phyloP scores from a whole-genome alignment of 208 protist species.

The Trypanosoma grayi region DNA sequence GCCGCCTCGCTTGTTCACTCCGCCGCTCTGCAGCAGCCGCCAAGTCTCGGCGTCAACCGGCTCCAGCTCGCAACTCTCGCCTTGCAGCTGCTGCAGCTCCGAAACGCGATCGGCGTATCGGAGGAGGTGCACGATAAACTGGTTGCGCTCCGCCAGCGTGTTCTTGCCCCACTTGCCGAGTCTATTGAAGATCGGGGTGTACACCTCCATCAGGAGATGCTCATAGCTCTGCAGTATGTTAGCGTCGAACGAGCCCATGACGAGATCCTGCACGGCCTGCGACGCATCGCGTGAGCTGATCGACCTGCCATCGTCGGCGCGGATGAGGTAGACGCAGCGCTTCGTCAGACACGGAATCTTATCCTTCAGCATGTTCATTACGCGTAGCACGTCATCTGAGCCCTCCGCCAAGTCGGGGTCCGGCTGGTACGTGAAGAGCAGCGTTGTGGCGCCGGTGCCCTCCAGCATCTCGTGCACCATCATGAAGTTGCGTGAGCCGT shows the following conservation, averaged over 20 bases:
- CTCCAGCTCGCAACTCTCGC: conserved; percentile 51
- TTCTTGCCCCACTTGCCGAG: conserved; percentile 87
- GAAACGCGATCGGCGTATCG: conserved; percentile 87
- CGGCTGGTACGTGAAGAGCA: conserved; percentile 89
- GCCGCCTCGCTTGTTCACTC: conserved; percentile 73
- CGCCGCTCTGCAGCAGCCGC: conserved; percentile 70
- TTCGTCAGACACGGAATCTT: conserved; percentile 62
- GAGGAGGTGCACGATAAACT: conserved; percentile 83
- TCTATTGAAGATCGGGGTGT: conserved; percentile 88
- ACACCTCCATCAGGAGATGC: conserved; percentile 89
- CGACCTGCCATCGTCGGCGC: conserved; percentile 45
- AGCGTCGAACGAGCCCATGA: conserved; percentile 81
- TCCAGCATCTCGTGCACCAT: conserved; percentile 81
- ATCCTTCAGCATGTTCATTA: conserved; percentile 64
- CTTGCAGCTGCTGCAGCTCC: conserved; percentile 87
- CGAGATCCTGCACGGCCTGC: conserved; percentile 80
- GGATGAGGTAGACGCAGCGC: conserved; percentile 82
- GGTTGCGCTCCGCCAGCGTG: conserved; percentile 74
- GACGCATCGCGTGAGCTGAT: conserved; percentile 75
- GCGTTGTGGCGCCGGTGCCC: conserved; percentile 64
- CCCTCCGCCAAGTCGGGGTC: conserved; percentile 22
- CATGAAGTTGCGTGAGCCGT: conserved; percentile 85
- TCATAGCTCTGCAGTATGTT: conserved; percentile 86
- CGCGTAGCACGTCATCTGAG: conserved; percentile 61
- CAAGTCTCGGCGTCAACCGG: conserved; percentile 74